phyloP scores from a whole-genome alignment of 73 alveolate genomes.

The Paramecium octaurelia region DNA sequence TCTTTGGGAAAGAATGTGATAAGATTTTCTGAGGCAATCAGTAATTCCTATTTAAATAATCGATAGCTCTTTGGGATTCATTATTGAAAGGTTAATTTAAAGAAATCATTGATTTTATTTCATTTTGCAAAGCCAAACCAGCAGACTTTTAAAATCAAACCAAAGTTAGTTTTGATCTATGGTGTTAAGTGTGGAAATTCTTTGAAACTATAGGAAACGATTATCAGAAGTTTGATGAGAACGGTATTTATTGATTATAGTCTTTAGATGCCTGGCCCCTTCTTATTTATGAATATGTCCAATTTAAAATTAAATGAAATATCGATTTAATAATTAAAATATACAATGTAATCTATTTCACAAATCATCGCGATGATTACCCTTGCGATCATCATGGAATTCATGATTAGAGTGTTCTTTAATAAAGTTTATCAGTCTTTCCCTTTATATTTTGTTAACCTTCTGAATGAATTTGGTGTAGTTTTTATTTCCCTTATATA shows the following conservation, averaged over 20 bases:
- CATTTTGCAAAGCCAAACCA: not conserved
- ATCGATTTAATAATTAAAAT: not conserved
- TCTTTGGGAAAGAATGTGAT: not conserved
- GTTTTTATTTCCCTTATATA: not conserved
- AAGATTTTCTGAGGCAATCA: not conserved
- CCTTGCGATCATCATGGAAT: not conserved
- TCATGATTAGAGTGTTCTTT: not conserved
- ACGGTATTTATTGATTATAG: not conserved
- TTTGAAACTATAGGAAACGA: constrained; percentile 14
- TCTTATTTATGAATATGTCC: not conserved
- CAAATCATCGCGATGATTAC: not conserved
- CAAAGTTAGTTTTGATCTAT: constrained; percentile 14
- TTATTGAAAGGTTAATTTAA: not conserved
- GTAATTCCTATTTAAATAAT: not conserved
- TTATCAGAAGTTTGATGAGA: not conserved
- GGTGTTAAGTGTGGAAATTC: constrained; percentile 18
- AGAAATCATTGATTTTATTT: not conserved
- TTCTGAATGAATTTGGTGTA: not conserved
- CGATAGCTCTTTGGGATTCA: not conserved
- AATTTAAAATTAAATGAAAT: not conserved
- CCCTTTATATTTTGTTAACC: not conserved
- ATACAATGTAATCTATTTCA: not conserved
- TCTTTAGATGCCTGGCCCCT: constrained; percentile 15
- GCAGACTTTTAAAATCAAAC: not conserved
- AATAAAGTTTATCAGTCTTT: not conserved